phyloP scores from a whole-genome alignment of 495 filamentous ascomycete species.

The Sordaria brevicollis region DNA sequence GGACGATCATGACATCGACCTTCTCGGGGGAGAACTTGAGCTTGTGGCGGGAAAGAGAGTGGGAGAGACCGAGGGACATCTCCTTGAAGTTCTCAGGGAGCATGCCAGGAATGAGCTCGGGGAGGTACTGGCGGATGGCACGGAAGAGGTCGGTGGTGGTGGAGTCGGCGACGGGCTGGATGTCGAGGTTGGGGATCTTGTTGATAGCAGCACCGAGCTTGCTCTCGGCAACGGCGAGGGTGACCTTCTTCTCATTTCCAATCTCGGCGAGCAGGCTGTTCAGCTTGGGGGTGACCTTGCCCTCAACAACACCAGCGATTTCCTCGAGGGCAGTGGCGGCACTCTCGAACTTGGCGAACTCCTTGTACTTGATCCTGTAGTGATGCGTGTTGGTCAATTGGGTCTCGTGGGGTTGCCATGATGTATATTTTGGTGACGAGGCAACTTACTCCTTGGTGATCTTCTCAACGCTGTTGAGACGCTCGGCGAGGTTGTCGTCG shows the following conservation, averaged over 20 bases:
- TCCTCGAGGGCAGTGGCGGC: constrained; percentile 80
- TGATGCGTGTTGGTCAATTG: constrained; percentile 6
- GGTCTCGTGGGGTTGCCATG: neutral
- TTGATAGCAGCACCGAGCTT: constrained; percentile 90
- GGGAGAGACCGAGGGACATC: constrained; percentile 91
- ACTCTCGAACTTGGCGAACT: constrained; percentile 93
- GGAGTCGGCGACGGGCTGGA: constrained; percentile 80
- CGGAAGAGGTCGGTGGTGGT: constrained; percentile 81
- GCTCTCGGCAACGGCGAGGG: constrained; percentile 86
- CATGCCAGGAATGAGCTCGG: constrained; percentile 84
- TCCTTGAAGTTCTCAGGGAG: constrained; percentile 74
- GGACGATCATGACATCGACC: constrained; percentile 98
- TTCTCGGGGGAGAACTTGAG: constrained; percentile 98
- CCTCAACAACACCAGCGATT: constrained; percentile 75
- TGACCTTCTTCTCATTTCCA: constrained; percentile 96
- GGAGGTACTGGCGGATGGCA: constrained; percentile 81
- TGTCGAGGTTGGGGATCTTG: constrained; percentile 77
- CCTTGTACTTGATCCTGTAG: constrained; percentile 80
- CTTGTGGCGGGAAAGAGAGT: constrained; percentile 96
- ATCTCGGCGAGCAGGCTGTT: constrained; percentile 71
- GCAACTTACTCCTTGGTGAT: constrained; percentile 70
- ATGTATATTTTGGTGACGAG: neutral
- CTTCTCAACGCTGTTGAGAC: constrained; percentile 72
- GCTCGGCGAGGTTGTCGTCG: constrained; percentile 61
- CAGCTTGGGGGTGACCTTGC: constrained; percentile 91